phyloP scores from a whole-genome alignment of 2,329 filamentous ascomycete genomes.

The Fusarium sp. region DNA sequence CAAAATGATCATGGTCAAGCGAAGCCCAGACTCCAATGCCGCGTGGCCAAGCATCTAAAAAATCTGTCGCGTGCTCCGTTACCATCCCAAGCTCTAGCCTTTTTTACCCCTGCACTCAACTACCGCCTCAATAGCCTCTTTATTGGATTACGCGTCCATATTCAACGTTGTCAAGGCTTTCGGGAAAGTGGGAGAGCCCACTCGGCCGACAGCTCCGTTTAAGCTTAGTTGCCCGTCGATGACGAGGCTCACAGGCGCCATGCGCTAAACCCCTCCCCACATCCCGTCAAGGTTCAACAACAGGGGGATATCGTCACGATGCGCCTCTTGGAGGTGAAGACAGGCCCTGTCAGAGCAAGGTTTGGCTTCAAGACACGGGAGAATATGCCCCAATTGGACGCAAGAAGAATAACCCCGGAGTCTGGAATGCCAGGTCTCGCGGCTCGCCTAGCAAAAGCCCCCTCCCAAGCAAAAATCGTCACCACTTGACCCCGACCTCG shows the following conservation, averaged over 20 bases:
- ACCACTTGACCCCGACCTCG: background rate
- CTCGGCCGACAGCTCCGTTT: background rate
- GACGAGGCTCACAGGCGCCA: background rate
- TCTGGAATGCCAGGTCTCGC: background rate
- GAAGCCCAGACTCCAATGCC: background rate
- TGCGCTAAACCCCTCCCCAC: background rate
- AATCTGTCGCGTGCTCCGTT: background rate
- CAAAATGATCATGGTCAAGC: background rate
- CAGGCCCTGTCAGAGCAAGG: background rate
- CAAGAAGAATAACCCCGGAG: background rate
- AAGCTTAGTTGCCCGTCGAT: background rate
- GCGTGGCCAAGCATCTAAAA: background rate
- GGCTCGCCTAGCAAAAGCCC: background rate
- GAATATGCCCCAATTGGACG: background rate
- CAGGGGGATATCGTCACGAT: conserved; percentile 1
- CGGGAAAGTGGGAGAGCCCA: background rate
- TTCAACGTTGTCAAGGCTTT: background rate
- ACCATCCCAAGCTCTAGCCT: background rate
- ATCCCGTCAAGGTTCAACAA: background rate
- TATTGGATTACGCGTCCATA: background rate
- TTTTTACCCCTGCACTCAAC: background rate
- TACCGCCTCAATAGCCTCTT: background rate
- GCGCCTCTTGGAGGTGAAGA: background rate
- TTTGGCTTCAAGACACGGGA: background rate
- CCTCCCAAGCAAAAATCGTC: background rate